These are phyloP conservation scores for Ulmus americana DNA, from an alignment of 331 rosid genomes.

Conservation along the genomic window DNA sequence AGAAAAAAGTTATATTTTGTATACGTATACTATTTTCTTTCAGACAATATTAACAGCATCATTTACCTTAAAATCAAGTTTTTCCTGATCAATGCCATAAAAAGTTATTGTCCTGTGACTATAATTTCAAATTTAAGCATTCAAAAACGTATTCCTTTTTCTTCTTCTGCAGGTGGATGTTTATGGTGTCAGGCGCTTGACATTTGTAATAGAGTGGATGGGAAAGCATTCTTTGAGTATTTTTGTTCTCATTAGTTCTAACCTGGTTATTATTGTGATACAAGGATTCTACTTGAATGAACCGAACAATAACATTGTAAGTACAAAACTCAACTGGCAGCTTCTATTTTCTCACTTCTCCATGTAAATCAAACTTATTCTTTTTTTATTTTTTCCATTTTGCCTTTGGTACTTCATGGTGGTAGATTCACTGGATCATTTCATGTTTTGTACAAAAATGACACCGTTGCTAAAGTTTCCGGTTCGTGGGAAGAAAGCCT, in stretches of 20 bases:
- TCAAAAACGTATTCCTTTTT: background rate
- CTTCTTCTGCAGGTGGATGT: constrained; percentile 62
- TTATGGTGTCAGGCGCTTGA: constrained; percentile 47
- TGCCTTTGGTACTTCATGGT: background rate
- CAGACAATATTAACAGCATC: too few relatives aligned
- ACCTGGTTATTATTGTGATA: constrained; percentile 54
- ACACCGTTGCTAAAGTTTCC: background rate
- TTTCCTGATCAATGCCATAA: too few relatives aligned
- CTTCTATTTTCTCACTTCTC: background rate
- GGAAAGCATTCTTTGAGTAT: constrained; percentile 74
- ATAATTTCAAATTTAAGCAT: too few relatives aligned
- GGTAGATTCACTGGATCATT: constrained; percentile 69
- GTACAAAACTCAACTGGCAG: constrained; percentile 11
- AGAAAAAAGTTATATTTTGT: too few relatives aligned
- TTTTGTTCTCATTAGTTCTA: constrained; percentile 60
- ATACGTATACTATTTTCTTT: too few relatives aligned
- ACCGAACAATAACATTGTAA: constrained; percentile 68
- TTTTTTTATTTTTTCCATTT: constrained; percentile 15
- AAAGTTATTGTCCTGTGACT: too few relatives aligned
- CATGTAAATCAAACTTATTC: background rate
- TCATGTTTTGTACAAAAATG: constrained; percentile 32
- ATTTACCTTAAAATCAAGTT: too few relatives aligned
- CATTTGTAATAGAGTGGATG: constrained; percentile 74
- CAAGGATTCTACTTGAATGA: constrained; percentile 69
- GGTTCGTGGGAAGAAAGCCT: background rate